Evolutionary conservation across 2,329 filamentous ascomycete species (phyloP).

Genomic region (Aspergillus glaucus): DNA sequence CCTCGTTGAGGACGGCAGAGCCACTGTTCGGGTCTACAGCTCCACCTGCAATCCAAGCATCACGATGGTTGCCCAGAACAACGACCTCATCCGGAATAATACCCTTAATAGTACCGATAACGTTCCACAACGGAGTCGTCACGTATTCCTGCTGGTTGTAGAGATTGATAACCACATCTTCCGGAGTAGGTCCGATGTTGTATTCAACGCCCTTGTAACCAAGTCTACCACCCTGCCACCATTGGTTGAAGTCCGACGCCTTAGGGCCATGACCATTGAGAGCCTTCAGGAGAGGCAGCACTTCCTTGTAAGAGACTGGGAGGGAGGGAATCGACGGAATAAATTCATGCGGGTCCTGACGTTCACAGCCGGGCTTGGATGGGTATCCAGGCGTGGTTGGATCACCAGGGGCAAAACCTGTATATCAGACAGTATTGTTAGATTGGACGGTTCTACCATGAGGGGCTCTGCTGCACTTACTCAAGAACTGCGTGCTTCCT

Average conservation of each 20-base stretch:
- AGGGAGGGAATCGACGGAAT: conserved; percentile 85
- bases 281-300: conserved; percentile 77
- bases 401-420: conserved; percentile 58
- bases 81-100: conserved; percentile 78
- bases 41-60: conserved; percentile 84
- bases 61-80: conserved; percentile 84
- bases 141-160: conserved; percentile 76
- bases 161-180: conserved; percentile 63
- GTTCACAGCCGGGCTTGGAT: conserved; percentile 79
- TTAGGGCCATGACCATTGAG: conserved; percentile 83
- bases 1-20: conserved; percentile 71
- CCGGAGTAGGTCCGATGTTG: conserved; percentile 75
- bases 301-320: conserved; percentile 83
- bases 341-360: conserved; percentile 60
- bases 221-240: conserved; percentile 69
- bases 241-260: conserved; percentile 64
- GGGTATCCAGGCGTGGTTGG: conserved; percentile 92
- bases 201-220: conserved; percentile 76
- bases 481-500: conserved; percentile 78
- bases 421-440: background rate
- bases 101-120: conserved; percentile 87
- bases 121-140: conserved; percentile 80
- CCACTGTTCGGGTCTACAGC: conserved; percentile 78
- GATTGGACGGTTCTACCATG: background rate
- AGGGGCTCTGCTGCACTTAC: conserved; percentile 40